phyloP scores from a whole-genome alignment of 2,329 filamentous ascomycete species.

The Didymella sp. region DNA sequence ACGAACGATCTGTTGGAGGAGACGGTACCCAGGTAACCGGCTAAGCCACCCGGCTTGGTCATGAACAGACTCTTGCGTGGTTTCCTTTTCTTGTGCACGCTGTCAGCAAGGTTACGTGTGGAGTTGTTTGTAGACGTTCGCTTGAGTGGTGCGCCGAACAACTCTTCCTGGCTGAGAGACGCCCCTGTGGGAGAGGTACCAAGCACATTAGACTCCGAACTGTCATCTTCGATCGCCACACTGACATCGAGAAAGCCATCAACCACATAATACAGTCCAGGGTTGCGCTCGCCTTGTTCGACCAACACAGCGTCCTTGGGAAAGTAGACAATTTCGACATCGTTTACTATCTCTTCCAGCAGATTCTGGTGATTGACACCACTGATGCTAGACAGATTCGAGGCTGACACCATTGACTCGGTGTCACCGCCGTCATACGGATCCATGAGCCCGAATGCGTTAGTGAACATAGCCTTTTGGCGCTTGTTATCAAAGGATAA shows the following conservation, averaged over 20 bases:
- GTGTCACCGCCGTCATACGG: conserved; percentile 83
- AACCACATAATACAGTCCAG: conserved; percentile 95
- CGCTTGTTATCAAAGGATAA: conserved; percentile 82
- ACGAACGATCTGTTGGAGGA: conserved; percentile 96
- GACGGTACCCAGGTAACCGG: conserved; percentile 92
- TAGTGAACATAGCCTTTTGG: conserved; percentile 80
- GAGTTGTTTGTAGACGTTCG: conserved; percentile 37
- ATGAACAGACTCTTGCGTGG: conserved; percentile 78
- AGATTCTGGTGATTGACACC: conserved; percentile 69
- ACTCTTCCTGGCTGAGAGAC: conserved; percentile 47
- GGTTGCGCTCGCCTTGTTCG: conserved; percentile 96
- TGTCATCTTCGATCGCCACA: conserved; percentile 73
- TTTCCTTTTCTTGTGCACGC: conserved; percentile 55
- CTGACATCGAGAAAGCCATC: conserved; percentile 96
- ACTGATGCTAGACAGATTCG: conserved; percentile 55
- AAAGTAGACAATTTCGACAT: conserved; percentile 97
- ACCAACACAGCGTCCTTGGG: conserved; percentile 93
- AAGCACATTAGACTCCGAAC: conserved; percentile 53
- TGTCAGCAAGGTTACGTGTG: conserved; percentile 38
- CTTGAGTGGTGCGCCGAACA: conserved; percentile 41
- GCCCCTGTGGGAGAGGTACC: conserved; percentile 50
- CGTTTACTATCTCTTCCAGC: conserved; percentile 83
- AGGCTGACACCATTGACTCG: conserved; percentile 74
- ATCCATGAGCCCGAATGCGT: conserved; percentile 92
- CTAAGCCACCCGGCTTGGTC: conserved; percentile 92